Conservation (phyloP, 257 asterid genomes). For the Solanum clarkiae region DNA sequence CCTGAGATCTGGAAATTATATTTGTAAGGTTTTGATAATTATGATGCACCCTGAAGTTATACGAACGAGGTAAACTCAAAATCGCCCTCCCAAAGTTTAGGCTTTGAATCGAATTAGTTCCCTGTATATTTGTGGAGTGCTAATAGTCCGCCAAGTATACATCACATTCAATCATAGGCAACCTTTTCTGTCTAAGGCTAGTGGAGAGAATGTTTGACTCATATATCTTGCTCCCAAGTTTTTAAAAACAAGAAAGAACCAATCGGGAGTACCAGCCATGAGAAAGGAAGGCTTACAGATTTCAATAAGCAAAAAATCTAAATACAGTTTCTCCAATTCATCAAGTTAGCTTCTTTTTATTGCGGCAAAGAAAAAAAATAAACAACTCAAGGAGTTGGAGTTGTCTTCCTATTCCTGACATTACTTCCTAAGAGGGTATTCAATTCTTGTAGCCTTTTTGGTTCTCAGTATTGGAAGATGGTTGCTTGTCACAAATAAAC, state of each 20-base stretch:
- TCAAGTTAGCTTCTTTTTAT: neutral
- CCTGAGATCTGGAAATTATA: neutral
- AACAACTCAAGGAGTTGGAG: neutral
- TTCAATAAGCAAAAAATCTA: neutral
- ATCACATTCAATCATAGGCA: neutral
- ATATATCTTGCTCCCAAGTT: neutral
- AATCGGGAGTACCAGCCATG: neutral
- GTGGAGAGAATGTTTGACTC: neutral
- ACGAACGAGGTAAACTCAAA: neutral
- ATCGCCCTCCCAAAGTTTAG: neutral
- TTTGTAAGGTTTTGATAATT: neutral
- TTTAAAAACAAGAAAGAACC: neutral
- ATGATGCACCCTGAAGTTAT: neutral
- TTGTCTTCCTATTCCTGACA: neutral
- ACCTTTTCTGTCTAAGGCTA: neutral
- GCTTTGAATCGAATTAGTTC: neutral
- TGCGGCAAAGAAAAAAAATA: neutral
- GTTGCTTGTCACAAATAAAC: neutral
- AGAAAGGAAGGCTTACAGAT: neutral
- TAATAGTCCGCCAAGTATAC: neutral
- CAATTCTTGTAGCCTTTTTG: neutral
- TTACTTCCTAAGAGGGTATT: neutral
- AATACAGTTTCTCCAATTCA: neutral
- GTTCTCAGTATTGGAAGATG: neutral
- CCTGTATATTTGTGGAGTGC: neutral